These are phyloP conservation scores for Xylariaceae sp. DNA, from an alignment of 2,329 filamentous ascomycete genomes.

Conservation along the genomic window DNA sequence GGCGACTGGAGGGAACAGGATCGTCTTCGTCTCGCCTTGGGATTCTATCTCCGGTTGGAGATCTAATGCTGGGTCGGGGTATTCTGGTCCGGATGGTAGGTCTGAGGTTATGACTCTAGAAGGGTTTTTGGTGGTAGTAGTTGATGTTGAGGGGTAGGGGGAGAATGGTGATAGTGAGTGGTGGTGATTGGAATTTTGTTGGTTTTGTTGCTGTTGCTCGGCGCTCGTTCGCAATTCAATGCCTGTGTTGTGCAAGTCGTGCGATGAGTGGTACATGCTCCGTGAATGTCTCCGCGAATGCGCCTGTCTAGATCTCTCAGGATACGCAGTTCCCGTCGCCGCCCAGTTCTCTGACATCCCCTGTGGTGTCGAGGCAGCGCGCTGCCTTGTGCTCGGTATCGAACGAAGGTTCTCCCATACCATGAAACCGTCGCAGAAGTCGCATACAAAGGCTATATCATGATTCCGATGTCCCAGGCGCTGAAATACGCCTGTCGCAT, in stretches of 20 bases:
- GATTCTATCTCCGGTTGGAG: conserved; percentile 22
- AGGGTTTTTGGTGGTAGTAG: no score
- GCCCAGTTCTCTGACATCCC: conserved; percentile 45
- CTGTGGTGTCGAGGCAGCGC: conserved; percentile 20
- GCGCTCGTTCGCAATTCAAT: neutral
- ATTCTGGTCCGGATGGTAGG: neutral
- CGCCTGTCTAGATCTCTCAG: neutral
- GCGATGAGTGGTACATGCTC: neutral
- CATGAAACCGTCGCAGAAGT: conserved; percentile 58
- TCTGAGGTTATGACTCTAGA: no score
- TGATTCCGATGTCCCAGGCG: conserved; percentile 44
- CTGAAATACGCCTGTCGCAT: conserved; percentile 52
- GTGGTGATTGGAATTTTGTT: no score
- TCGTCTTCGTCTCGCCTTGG: conserved; percentile 43
- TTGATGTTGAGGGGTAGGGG: neutral
- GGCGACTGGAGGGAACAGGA: conserved; percentile 55
- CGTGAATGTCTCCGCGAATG: neutral
- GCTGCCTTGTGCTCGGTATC: conserved; percentile 45
- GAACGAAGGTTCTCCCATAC: conserved; percentile 54
- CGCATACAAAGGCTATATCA: conserved; percentile 56
- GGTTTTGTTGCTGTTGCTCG: no score
- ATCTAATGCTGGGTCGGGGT: conserved; percentile 13
- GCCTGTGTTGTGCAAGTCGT: neutral
- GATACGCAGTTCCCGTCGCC: conserved; percentile 39
- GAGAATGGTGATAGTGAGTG: neutral